Evolutionary conservation across 2,329 filamentous ascomycete genomes (phyloP).

Genomic region (Penicillium thymicola): DNA sequence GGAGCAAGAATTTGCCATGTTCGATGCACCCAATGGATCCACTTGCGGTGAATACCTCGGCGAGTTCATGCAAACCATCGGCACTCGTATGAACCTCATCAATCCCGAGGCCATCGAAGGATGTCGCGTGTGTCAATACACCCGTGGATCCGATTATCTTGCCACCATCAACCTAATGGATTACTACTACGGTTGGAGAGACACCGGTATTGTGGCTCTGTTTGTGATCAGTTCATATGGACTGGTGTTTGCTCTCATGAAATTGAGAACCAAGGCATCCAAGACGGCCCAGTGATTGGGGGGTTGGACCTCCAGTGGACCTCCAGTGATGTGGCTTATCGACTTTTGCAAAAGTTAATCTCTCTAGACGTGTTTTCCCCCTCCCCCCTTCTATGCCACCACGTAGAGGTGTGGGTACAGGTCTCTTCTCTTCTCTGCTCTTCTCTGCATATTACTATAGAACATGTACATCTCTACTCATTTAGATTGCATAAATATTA

Average conservation of each 20-base stretch:
- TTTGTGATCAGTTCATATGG: conserved; percentile 56
- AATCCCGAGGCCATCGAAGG: conserved; percentile 56
- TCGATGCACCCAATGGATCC: conserved; percentile 36
- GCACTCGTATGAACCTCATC: conserved; percentile 51
- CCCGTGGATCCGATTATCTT: conserved; percentile 58
- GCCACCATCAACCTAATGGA: conserved; percentile 56
- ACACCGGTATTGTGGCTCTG: conserved; percentile 57
- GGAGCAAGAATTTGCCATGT: conserved; percentile 25
- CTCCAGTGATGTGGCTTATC: background rate
- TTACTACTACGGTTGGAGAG: conserved; percentile 64
- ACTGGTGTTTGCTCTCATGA: conserved; percentile 43
- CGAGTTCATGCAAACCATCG: conserved; percentile 49
- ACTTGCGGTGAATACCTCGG: conserved; percentile 60
- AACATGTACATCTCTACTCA: background rate
- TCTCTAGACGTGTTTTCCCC: background rate
- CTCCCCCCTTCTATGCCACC: background rate
- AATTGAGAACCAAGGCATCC: conserved; percentile 34
- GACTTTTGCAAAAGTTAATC: background rate
- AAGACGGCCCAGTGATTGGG: conserved; percentile 31
- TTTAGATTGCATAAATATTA: background rate
- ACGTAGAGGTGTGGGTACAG: background rate
- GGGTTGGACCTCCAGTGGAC: background rate
- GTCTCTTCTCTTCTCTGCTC: background rate
- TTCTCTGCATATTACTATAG: background rate
- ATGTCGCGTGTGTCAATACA: conserved; percentile 62